Conservation (phyloP, 2,329 filamentous ascomycete genomes). For the Cladosporium velox region DNA sequence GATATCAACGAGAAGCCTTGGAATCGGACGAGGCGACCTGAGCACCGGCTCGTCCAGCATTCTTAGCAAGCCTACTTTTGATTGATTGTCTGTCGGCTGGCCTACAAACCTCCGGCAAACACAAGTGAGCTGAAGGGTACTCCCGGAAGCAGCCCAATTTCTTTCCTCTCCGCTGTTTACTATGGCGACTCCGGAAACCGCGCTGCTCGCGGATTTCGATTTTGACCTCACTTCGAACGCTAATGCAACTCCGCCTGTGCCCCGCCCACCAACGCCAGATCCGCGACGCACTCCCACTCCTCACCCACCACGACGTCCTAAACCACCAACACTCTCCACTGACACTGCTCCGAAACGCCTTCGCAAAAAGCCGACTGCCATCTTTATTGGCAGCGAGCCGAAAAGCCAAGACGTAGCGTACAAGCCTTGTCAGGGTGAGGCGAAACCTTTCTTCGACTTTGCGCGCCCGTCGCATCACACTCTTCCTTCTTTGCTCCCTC, state of each 20-base stretch:
- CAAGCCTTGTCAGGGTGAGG: background rate
- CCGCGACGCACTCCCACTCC: conserved; percentile 19
- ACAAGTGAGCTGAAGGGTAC: background rate
- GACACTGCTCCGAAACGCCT: conserved; percentile 1
- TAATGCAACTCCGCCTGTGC: background rate
- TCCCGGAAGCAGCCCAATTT: background rate
- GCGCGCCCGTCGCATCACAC: background rate
- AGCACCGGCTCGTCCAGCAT: background rate
- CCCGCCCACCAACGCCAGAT: conserved; percentile 20
- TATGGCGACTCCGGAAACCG: conserved; percentile 15
- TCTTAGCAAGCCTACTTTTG: background rate
- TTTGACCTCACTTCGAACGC: conserved; percentile 17
- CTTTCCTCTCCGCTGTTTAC: background rate
- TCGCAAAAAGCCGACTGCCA: conserved; percentile 19
- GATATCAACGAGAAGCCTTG: background rate
- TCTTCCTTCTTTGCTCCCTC: conserved; percentile 17
- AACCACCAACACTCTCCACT: background rate
- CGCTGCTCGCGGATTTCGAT: conserved; percentile 15
- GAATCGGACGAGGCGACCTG: background rate
- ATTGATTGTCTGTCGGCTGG: background rate
- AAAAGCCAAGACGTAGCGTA: background rate
- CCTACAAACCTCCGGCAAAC: background rate
- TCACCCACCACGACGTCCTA: conserved; percentile 1
- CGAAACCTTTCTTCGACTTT: background rate
- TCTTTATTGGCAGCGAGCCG: conserved; percentile 11